These are phyloP conservation scores for Decorospora gaudefroyi DNA, from an alignment of 2,329 filamentous ascomycete genomes.

Conservation along the genomic window DNA sequence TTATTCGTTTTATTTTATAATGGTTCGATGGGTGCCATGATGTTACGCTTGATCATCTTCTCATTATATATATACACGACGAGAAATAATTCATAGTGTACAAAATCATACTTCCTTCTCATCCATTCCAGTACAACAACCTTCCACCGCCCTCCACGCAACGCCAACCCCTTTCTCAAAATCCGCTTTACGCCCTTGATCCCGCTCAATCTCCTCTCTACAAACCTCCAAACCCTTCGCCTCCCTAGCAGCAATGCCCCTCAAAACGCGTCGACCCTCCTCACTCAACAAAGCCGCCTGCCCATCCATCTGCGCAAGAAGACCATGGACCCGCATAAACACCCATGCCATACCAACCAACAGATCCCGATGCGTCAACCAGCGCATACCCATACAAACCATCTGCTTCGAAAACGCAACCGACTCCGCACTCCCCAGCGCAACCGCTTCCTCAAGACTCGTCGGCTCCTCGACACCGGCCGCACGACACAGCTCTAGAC, in stretches of 20 bases:
- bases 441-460: constrained; percentile 33
- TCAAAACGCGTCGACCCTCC: background rate
- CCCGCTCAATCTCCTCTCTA: constrained; percentile 5
- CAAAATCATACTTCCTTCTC: too few species aligned
- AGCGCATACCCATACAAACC: constrained; percentile 21
- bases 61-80: too few species aligned
- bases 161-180: constrained; percentile 1
- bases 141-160: constrained; percentile 1
- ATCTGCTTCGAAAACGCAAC: constrained; percentile 22
- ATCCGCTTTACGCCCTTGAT: background rate
- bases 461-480: constrained; percentile 19
- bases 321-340: constrained; percentile 34
- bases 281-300: background rate
- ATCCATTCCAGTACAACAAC: too few species aligned
- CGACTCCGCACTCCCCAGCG: constrained; percentile 49
- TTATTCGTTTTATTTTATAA: too few species aligned
- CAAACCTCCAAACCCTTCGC: constrained; percentile 17
- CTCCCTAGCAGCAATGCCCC: constrained; percentile 17
- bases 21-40: too few species aligned
- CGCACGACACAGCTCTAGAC: constrained; percentile 34
- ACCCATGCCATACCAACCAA: constrained; percentile 44
- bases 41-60: too few species aligned
- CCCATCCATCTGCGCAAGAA: constrained; percentile 2
- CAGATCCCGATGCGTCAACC: constrained; percentile 27
- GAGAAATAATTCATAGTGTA: too few species aligned